phyloP scores from a whole-genome alignment of 1,284 basidiomycete genomes.

The Sparassis latifolia region DNA sequence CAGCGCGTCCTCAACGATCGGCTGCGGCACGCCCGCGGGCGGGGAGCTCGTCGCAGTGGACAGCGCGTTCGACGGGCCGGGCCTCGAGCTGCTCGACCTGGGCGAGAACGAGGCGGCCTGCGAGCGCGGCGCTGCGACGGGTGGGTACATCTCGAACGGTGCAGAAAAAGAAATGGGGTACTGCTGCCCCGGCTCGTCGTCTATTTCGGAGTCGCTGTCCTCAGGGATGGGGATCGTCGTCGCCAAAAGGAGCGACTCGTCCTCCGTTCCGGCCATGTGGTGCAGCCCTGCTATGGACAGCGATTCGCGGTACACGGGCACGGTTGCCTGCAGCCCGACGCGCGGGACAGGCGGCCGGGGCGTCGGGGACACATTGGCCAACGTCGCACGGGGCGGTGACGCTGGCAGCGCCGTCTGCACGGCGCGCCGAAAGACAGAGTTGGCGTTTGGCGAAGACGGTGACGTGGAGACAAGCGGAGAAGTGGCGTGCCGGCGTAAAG shows the following conservation, averaged over 20 bases:
- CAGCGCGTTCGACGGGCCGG: constrained; percentile 46
- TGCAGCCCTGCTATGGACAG: constrained; percentile 23
- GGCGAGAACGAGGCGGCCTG: constrained; percentile 38
- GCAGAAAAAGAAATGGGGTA: constrained; percentile 64
- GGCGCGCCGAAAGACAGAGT: constrained; percentile 37
- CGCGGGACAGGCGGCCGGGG: constrained; percentile 21
- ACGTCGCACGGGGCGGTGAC: constrained; percentile 30
- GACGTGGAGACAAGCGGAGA: constrained; percentile 39
- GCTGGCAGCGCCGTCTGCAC: constrained; percentile 41
- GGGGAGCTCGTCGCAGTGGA: constrained; percentile 36
- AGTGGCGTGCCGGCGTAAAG: constrained; percentile 41
- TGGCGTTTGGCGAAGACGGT: constrained; percentile 30
- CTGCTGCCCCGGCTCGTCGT: constrained; percentile 41
- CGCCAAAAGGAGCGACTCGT: constrained; percentile 66
- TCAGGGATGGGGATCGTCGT: constrained; percentile 66
- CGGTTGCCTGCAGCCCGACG: constrained; percentile 11
- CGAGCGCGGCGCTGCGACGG: constrained; percentile 16
- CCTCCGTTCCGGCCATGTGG: constrained; percentile 29
- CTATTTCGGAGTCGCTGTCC: constrained; percentile 61
- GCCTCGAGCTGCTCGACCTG: constrained; percentile 45
- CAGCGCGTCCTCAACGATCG: constrained; percentile 75
- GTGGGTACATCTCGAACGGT: constrained; percentile 50
- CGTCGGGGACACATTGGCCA: constrained; percentile 30
- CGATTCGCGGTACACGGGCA: constrained; percentile 30
- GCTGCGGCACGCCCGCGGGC: constrained; percentile 34